phyloP scores from a whole-genome alignment of 1,284 basidiomycete species.

The Melampsora americana region DNA sequence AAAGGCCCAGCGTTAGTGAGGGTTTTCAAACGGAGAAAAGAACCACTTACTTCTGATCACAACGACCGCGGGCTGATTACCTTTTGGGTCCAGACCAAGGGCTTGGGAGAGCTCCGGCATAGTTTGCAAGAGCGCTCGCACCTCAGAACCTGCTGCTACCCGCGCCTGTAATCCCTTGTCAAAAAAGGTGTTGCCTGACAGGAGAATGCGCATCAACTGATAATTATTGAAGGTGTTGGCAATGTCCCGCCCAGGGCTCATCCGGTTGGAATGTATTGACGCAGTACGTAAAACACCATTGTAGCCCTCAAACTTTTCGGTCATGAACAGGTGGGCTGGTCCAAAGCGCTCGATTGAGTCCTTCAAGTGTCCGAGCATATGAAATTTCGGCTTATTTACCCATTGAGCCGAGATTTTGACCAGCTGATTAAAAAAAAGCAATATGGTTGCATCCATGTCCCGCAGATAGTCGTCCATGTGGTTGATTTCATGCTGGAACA shows the following conservation, averaged over 20 bases:
- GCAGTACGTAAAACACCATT: not conserved
- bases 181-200: not conserved
- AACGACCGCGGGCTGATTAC: too few species aligned
- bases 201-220: not conserved
- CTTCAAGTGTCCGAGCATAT: slow-evolving; percentile 45
- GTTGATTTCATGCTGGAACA: slow-evolving; percentile 55
- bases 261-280: not conserved
- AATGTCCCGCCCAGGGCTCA: not conserved
- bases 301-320: slow-evolving; percentile 7
- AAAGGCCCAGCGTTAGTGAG: too few species aligned
- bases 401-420: slow-evolving; percentile 46
- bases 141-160: too few species aligned
- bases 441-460: slow-evolving; percentile 32
- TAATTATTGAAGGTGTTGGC: not conserved
- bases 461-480: slow-evolving; percentile 53
- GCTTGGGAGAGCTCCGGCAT: too few species aligned
- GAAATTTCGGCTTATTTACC: slow-evolving; percentile 48
- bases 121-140: too few species aligned
- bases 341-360: slow-evolving; percentile 43
- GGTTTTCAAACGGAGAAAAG: too few species aligned
- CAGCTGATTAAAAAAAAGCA: not conserved
- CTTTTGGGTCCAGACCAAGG: too few species aligned
- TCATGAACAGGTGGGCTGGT: not conserved
- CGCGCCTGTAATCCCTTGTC: not conserved
- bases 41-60: too few species aligned